These are phyloP conservation scores for Debaryomyces singareniensis DNA, from an alignment of 1,139 yeast genomes.

Conservation along the genomic window DNA sequence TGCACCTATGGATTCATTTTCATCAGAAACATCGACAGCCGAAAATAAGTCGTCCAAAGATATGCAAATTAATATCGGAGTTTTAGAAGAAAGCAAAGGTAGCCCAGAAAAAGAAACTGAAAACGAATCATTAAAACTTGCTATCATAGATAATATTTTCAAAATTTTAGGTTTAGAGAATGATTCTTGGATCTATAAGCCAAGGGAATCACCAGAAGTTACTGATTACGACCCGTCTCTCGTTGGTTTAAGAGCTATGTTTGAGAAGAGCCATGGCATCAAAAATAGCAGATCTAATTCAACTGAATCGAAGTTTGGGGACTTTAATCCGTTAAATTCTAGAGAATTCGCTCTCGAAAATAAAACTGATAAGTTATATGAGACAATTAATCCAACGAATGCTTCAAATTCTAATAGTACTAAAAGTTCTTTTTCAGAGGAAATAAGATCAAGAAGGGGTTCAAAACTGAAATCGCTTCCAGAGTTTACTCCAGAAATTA, in stretches of 20 bases:
- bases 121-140: conserved; percentile 61
- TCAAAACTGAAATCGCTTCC: not conserved
- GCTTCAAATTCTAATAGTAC: conserved; percentile 2
- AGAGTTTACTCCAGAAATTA: conserved; percentile 36
- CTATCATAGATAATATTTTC: conserved; percentile 73
- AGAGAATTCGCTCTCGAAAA: too few relatives aligned
- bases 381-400: conserved; percentile 1
- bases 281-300: conserved; percentile 2
- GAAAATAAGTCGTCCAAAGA: not conserved
- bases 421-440: not conserved
- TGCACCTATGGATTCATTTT: not conserved
- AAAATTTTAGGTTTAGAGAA: conserved; percentile 58
- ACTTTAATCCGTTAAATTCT: too few relatives aligned
- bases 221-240: conserved; percentile 4
- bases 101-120: too few relatives aligned
- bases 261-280: conserved; percentile 14
- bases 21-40: too few relatives aligned
- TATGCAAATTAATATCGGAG: conserved; percentile 18
- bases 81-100: conserved; percentile 55
- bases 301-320: not conserved
- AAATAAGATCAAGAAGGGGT: not conserved
- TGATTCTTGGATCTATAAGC: conserved; percentile 7
- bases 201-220: not conserved
- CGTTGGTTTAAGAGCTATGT: conserved; percentile 10
- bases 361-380: not conserved